Evolutionary conservation across 805 yeast species (phyloP).

Genomic region (Schwanniomyces occidentalis): DNA sequence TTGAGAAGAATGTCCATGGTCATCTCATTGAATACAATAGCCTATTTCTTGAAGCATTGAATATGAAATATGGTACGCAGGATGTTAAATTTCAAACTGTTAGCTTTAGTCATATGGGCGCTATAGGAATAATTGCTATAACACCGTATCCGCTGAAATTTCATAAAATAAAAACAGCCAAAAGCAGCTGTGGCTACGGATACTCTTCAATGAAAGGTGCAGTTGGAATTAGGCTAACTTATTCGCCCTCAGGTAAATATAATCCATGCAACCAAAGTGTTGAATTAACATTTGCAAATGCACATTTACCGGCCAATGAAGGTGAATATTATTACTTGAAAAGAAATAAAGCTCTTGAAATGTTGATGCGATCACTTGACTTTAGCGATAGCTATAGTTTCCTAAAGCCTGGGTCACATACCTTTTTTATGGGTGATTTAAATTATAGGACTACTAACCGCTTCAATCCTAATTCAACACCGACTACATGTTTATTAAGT

Average conservation of each 20-base stretch:
- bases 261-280: constrained; percentile 15
- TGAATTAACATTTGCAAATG: constrained; percentile 60
- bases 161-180: constrained; percentile 24
- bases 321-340: constrained; percentile 48
- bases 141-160: constrained; percentile 42
- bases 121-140: constrained; percentile 55
- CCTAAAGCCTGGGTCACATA: constrained; percentile 54
- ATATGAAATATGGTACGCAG: constrained; percentile 26
- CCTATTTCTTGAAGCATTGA: constrained; percentile 33
- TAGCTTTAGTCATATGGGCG: constrained; percentile 51
- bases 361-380: constrained; percentile 52
- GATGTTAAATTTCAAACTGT: constrained; percentile 41
- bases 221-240: constrained; percentile 55
- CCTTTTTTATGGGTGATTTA: constrained; percentile 81
- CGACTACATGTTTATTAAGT: constrained; percentile 20
- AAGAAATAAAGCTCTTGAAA: constrained; percentile 55
- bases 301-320: constrained; percentile 81
- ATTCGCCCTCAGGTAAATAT: constrained; percentile 19
- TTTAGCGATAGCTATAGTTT: constrained; percentile 59
- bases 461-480: constrained; percentile 9
- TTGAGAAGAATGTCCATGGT: constrained; percentile 34
- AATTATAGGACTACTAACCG: constrained; percentile 63
- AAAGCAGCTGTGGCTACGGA: constrained; percentile 55
- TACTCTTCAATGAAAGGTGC: constrained; percentile 76
- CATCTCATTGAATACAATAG: constrained; percentile 38